A percentile compares a stretch with the other conserved stretches of the same genome.
phyloP scores from a whole-genome alignment of 2,329 filamentous ascomycete genomes.

The Fusarium virguliforme region DNA sequence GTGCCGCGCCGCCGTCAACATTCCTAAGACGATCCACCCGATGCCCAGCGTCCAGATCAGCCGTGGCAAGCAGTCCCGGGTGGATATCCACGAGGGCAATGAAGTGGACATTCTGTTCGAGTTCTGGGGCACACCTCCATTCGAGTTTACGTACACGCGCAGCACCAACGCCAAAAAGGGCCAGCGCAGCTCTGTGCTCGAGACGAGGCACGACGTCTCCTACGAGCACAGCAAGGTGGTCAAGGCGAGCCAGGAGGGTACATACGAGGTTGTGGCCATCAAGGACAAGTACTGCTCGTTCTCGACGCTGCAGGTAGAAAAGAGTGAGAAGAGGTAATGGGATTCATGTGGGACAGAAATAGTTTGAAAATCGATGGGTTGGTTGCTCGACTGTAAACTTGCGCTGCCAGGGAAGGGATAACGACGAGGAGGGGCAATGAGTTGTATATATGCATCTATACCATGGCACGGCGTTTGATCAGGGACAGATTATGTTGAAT shows the following conservation, averaged over 20 bases:
- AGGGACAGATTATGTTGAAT: conserved; percentile 50
- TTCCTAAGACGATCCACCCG: conserved; percentile 89
- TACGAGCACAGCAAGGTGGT: conserved; percentile 87
- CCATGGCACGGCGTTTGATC: conserved; percentile 58
- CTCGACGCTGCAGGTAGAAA: conserved; percentile 77
- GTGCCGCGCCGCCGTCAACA: conserved; percentile 84
- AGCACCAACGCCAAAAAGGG: conserved; percentile 88
- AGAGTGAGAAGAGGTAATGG: conserved; percentile 61
- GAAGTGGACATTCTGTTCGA: conserved; percentile 95
- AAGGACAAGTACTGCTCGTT: conserved; percentile 95
- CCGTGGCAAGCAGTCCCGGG: conserved; percentile 83
- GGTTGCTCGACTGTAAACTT: conserved; percentile 39
- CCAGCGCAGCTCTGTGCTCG: conserved; percentile 84
- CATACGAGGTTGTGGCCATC: conserved; percentile 96
- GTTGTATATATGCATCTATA: conserved; percentile 58
- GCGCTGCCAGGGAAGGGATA: conserved; percentile 35
- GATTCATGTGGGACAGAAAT: conserved; percentile 27
- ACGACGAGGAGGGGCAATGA: conserved; percentile 41
- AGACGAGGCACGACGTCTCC: conserved; percentile 90
- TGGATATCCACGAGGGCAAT: conserved; percentile 97
- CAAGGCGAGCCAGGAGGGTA: conserved; percentile 91
- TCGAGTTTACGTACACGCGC: conserved; percentile 97
- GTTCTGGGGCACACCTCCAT: conserved; percentile 95
- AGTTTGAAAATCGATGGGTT: conserved; percentile 40
- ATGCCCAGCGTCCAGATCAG: conserved; percentile 93